Percentiles rank a stretch among this genome's conserved stretches.
phyloP scores from a whole-genome alignment of 1,284 basidiomycete genomes.

The Melampsora abietis-canadensis region DNA sequence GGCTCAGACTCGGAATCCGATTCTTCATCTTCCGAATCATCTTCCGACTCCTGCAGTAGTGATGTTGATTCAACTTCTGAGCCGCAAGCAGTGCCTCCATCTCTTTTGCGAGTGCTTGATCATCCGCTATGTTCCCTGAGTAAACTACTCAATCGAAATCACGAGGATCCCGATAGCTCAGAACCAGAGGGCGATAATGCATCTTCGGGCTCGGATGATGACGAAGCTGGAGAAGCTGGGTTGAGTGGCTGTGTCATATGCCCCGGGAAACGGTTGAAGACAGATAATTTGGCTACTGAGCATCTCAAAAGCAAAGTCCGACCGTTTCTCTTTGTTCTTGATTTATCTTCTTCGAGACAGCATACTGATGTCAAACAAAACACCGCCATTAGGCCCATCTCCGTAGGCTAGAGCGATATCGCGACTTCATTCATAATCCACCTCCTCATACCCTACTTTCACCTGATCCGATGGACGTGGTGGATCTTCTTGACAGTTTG shows the following conservation, averaged over 20 bases:
- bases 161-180: neutral
- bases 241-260: conserved; percentile 18
- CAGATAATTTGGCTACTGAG: conserved; percentile 7
- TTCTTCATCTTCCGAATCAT: neutral
- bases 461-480: conserved; percentile 29
- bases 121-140: neutral
- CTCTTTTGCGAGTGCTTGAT: neutral
- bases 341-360: neutral
- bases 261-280: conserved; percentile 33
- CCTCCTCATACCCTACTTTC: conserved; percentile 40
- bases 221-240: neutral
- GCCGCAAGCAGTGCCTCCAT: neutral
- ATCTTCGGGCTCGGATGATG: conserved; percentile 4
- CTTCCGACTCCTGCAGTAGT: neutral
- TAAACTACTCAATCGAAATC: neutral
- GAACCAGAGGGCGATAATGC: neutral
- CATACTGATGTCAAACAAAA: neutral
- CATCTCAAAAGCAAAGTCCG: conserved; percentile 25
- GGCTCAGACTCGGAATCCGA: conserved; percentile 2
- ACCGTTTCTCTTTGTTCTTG: neutral
- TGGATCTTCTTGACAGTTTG: conserved; percentile 32
- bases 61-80: neutral
- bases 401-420: conserved; percentile 31
- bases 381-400: conserved; percentile 17
- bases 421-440: conserved; percentile 33